Percentiles rank a stretch among this genome's conserved stretches.
These are phyloP conservation scores for Magnusiomyces magnusii DNA, from an alignment of 1,139 yeast genomes.

Conservation along the genomic window DNA sequence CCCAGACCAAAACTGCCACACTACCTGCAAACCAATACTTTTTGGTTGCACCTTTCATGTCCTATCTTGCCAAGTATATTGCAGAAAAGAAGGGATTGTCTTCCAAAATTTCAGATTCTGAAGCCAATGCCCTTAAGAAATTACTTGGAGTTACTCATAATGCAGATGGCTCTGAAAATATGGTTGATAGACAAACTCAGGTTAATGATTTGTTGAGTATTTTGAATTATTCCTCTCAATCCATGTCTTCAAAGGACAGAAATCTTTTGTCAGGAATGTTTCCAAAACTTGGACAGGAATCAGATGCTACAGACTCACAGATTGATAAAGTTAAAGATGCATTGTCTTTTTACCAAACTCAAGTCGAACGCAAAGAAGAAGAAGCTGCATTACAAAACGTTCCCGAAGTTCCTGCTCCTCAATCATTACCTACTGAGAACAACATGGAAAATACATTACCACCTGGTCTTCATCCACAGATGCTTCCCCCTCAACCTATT, in stretches of 20 bases:
- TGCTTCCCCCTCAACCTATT: constrained; percentile 15
- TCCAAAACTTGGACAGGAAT: background rate
- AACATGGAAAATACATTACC: background rate
- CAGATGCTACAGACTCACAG: constrained; percentile 6
- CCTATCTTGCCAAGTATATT: constrained; percentile 29
- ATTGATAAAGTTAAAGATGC: constrained; percentile 29
- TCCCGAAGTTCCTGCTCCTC: constrained; percentile 5
- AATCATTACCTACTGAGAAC: background rate
- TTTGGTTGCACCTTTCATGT: constrained; percentile 37
- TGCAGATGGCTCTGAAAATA: constrained; percentile 11
- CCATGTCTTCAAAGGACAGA: background rate
- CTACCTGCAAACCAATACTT: constrained; percentile 25
- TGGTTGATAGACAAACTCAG: constrained; percentile 19
- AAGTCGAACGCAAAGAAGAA: constrained; percentile 20
- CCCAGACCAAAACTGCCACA: constrained; percentile 16
- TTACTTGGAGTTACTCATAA: constrained; percentile 27
- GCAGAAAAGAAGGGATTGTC: constrained; percentile 29
- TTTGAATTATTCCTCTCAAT: constrained; percentile 16
- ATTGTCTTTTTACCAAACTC: constrained; percentile 26
- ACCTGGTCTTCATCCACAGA: constrained; percentile 5
- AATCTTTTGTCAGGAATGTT: background rate
- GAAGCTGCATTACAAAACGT: constrained; percentile 12
- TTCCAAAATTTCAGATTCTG: constrained; percentile 27
- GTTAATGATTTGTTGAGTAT: constrained; percentile 24
- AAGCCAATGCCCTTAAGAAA: constrained; percentile 31